Percentiles rank a stretch among this genome's conserved stretches.
Conservation (phyloP, 1,284 basidiomycete species). For the Ganoderma lucidum region DNA sequence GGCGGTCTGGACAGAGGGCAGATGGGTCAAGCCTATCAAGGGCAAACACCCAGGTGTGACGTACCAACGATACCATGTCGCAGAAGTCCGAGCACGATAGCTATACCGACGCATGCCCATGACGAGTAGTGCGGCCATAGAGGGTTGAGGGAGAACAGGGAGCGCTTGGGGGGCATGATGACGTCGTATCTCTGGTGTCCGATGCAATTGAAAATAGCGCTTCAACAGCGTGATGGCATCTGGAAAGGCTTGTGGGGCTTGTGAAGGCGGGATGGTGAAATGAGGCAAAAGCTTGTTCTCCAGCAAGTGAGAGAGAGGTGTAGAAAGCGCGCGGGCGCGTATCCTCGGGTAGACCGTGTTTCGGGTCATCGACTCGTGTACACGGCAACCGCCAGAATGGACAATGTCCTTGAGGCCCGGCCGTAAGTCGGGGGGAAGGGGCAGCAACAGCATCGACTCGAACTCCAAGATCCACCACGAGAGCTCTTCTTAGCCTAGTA, state of each 20-base stretch:
- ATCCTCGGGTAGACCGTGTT: background rate
- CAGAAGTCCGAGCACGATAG: conserved; percentile 53
- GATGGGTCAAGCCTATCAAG: conserved; percentile 3
- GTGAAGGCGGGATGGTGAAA: background rate
- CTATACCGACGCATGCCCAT: conserved; percentile 47
- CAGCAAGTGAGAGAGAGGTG: background rate
- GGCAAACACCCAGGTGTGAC: conserved; percentile 31
- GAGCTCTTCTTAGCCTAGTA: background rate
- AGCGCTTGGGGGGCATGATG: conserved; percentile 42
- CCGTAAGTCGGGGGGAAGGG: no score
- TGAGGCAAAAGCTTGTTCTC: background rate
- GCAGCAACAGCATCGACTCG: no score
- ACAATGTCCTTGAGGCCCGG: background rate
- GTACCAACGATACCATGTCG: conserved; percentile 58
- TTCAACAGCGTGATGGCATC: background rate
- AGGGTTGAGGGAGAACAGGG: conserved; percentile 52
- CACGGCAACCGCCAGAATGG: background rate
- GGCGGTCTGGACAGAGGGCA: conserved; percentile 58
- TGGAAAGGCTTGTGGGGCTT: background rate
- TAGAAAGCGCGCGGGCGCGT: background rate
- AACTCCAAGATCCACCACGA: no score
- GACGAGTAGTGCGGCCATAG: conserved; percentile 63
- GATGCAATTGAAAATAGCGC: background rate
- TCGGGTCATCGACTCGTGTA: background rate
- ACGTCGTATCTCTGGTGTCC: conserved; percentile 18